Evolutionary conservation across 2,329 filamentous ascomycete species (phyloP), one percentile per base, ranked within the genome.

Genomic region (Alternaria solani): DNA sequence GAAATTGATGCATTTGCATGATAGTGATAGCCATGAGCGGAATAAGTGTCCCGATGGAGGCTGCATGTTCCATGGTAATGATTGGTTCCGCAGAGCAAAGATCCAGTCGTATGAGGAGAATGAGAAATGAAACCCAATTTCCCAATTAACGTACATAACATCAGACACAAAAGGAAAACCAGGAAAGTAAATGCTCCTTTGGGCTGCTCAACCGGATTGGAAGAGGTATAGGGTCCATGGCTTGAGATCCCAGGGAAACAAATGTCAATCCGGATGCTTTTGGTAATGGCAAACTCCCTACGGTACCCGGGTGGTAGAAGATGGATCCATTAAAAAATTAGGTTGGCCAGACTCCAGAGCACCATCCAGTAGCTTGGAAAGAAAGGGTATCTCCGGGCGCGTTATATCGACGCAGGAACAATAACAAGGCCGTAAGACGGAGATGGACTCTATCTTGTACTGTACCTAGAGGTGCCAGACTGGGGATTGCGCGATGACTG

Each of bases 311-410:
- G 49, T 62, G 65, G 60, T 62, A 63, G 57, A 68, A 66, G 52
- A 69, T 56, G 62, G 65, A 49, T 65, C 66, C 64, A 71, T 73
- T 66, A 71, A 67, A 69, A 60, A 65, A 68, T 56, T 63, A 67
- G 62, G 51, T 56, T 64, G 63, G 67, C 69, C 65, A 67, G 68
- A 72, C 68, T 72, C 72, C 72, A 73, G 66, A 70, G 63, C 66
- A 65, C 65, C 66, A 65, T 73, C 75, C 69, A 69, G 65, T 71
- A 73, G 66, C 57, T 58, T 59, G 59, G 57, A 60, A 68, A 65
- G 61, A 72, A 65, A 51, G 74, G 75, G 74, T 77, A 77, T 77
- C 73, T 76, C 73, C 73, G 65, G 73, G 68, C 61, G 67, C 65
- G 58, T 65, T 61, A 66, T 61, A 72, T 72, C 68, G 68, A 73